Evolutionary conservation across 2,329 filamentous ascomycete genomes (phyloP).

Genomic region (Pyricularia sp.): DNA sequence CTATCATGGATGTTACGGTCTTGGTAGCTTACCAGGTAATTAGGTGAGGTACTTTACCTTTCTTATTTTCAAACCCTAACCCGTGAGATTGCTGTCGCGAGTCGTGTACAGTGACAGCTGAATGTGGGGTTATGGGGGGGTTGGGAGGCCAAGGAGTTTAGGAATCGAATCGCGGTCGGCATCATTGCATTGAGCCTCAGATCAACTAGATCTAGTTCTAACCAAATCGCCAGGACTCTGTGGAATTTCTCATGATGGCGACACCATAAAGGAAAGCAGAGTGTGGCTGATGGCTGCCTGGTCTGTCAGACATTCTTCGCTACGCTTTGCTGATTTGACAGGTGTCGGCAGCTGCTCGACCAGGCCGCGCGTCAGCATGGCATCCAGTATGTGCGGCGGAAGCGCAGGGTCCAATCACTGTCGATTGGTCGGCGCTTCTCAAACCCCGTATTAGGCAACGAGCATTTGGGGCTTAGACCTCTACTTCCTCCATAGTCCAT

Average conservation of each 20-base stretch:
- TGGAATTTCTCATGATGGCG: not conserved
- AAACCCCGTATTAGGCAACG: not conserved
- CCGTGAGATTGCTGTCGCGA: not conserved
- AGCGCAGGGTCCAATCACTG: no score
- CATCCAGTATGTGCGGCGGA: no score
- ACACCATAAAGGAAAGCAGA: not conserved
- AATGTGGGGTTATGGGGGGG: no score
- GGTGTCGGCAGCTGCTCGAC: not conserved
- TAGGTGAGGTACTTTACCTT: no score
- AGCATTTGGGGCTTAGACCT: not conserved
- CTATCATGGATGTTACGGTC: no score
- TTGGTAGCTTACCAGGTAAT: no score
- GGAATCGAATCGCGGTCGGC: not conserved
- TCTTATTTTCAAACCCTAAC: not conserved
- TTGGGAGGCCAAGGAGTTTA: not conserved
- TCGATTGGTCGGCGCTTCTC: not conserved
- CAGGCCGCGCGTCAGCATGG: not conserved
- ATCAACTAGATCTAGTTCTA: no score
- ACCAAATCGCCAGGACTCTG: not conserved
- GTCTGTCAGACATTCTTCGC: not conserved
- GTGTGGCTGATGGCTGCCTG: not conserved
- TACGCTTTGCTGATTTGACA: not conserved
- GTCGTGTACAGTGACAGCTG: not conserved
- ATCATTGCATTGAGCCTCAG: not conserved
- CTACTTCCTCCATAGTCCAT: not conserved